These are phyloP conservation scores for Mycena sp. DNA, from an alignment of 1,284 basidiomycete genomes.

Conservation along the genomic window DNA sequence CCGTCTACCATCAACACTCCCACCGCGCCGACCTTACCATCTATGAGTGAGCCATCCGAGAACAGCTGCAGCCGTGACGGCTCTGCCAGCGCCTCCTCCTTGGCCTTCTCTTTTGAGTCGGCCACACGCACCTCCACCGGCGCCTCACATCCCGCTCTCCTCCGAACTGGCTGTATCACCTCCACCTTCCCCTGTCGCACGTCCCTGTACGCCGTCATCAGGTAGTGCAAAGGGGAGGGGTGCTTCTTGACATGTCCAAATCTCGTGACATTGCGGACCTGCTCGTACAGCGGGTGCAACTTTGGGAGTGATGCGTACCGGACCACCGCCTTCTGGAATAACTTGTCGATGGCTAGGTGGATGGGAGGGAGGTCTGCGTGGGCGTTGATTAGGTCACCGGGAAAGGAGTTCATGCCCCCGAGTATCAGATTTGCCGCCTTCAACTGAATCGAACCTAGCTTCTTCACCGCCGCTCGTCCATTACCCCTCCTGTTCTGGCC, in stretches of 20 bases:
- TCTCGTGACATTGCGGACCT: background rate
- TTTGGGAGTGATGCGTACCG: background rate
- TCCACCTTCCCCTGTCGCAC: background rate
- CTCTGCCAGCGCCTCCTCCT: background rate
- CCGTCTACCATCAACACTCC: background rate
- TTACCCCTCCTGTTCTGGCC: background rate
- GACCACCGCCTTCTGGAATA: background rate
- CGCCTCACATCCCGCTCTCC: background rate
- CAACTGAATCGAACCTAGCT: conserved; percentile 42
- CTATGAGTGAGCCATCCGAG: conserved; percentile 11
- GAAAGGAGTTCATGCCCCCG: conserved; percentile 45
- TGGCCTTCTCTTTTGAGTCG: conserved; percentile 6
- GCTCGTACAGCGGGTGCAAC: background rate
- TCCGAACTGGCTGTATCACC: background rate
- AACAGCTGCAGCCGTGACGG: background rate
- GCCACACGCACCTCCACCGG: conserved; percentile 5
- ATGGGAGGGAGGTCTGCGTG: conserved; percentile 46
- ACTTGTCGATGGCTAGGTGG: conserved; percentile 11
- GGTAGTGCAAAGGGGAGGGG: conserved; percentile 1
- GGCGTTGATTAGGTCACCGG: conserved; percentile 42
- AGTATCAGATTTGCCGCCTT: conserved; percentile 43
- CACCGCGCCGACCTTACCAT: conserved; percentile 1
- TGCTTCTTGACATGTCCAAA: conserved; percentile 9
- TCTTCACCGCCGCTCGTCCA: conserved; percentile 14
- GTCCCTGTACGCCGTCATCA: conserved; percentile 2